A percentile compares a stretch with the other conserved stretches of the same genome.
phyloP scores from a whole-genome alignment of 2,329 filamentous ascomycete species.

The Fusarium decemcellulare region DNA sequence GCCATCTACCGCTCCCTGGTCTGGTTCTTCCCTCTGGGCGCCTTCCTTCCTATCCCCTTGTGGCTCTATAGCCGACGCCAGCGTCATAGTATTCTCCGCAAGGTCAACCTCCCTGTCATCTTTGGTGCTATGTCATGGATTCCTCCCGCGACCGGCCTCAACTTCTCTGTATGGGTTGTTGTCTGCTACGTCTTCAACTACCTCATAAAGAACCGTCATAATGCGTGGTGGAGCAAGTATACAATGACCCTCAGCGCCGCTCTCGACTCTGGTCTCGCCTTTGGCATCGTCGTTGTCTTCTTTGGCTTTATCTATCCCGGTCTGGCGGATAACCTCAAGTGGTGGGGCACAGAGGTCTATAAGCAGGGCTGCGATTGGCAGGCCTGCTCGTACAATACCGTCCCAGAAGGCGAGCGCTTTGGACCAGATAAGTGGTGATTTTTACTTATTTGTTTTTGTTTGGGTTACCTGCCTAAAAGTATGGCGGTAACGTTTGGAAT shows the following conservation, averaged over 20 bases:
- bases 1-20: slow-evolving; percentile 83
- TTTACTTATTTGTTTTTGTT: background rate
- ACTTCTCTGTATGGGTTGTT: slow-evolving; percentile 89
- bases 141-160: slow-evolving; percentile 87
- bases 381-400: slow-evolving; percentile 78
- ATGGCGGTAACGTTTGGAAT: background rate
- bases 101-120: slow-evolving; percentile 85
- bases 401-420: slow-evolving; percentile 76
- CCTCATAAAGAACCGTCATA: slow-evolving; percentile 76
- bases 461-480: background rate
- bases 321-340: slow-evolving; percentile 79
- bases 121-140: slow-evolving; percentile 91
- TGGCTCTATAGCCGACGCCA: slow-evolving; percentile 78
- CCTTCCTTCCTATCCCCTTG: slow-evolving; percentile 79
- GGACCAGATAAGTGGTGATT: slow-evolving; percentile 73
- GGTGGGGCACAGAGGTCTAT: slow-evolving; percentile 93
- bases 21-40: slow-evolving; percentile 86
- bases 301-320: slow-evolving; percentile 90
- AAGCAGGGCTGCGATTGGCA: slow-evolving; percentile 89
- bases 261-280: slow-evolving; percentile 85
- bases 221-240: slow-evolving; percentile 91
- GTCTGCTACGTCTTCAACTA: slow-evolving; percentile 91
- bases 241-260: slow-evolving; percentile 91
- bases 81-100: slow-evolving; percentile 75
- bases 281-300: slow-evolving; percentile 87